Evolutionary conservation across 805 yeast species (phyloP).

Genomic region (Lachancea thermotolerans): DNA sequence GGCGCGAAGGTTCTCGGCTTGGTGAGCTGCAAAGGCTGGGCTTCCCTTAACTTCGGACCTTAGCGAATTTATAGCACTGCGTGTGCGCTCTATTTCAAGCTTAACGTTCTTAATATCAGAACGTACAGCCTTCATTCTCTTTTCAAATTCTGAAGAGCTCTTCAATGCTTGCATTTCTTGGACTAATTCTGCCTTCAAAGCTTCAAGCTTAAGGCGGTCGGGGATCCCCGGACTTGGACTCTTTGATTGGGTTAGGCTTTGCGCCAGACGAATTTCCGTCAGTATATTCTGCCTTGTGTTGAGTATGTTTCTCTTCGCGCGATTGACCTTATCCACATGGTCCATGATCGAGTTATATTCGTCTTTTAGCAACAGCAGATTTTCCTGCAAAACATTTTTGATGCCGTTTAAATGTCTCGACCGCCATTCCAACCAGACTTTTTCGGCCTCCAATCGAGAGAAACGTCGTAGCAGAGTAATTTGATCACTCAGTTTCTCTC

Average conservation of each 20-base stretch:
- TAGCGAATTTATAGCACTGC: constrained; percentile 9
- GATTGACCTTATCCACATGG: constrained; percentile 10
- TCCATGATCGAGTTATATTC: constrained; percentile 19
- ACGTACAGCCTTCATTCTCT: neutral
- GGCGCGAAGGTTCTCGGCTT: constrained; percentile 9
- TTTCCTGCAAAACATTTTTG: constrained; percentile 28
- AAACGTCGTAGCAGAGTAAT: constrained; percentile 44
- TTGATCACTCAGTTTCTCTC: constrained; percentile 39
- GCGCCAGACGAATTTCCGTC: constrained; percentile 19
- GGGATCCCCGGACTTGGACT: constrained; percentile 1
- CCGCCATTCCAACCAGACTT: constrained; percentile 61
- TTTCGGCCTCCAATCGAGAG: constrained; percentile 46
- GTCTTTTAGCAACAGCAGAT: constrained; percentile 19
- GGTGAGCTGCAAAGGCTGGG: constrained; percentile 9
- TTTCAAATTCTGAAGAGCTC: neutral
- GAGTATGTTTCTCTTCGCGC: constrained; percentile 10
- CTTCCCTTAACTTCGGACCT: constrained; percentile 5
- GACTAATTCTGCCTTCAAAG: constrained; percentile 6
- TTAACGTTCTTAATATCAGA: neutral
- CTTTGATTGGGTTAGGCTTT: constrained; percentile 10
- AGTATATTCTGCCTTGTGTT: constrained; percentile 14
- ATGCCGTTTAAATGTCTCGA: constrained; percentile 43
- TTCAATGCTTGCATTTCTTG: constrained; percentile 1
- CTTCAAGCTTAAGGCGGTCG: constrained; percentile 6
- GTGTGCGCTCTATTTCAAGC: constrained; percentile 5